Evolutionary conservation across 2,329 filamentous ascomycete species (phyloP), one percentile per base, ranked within the genome.

Genomic region (Ascochyta clinopodiicola): DNA sequence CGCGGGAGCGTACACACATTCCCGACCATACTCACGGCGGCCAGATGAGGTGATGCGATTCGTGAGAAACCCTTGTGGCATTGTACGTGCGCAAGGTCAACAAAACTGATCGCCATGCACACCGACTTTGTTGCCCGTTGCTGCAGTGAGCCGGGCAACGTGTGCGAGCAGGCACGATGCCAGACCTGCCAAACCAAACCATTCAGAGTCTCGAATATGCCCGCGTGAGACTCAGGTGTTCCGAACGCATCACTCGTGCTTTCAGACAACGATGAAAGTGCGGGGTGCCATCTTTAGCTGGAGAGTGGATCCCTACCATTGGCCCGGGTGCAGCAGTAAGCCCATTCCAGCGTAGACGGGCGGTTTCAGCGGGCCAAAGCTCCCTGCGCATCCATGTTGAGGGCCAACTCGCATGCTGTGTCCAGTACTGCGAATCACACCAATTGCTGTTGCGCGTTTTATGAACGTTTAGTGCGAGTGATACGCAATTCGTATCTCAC

Each of bases 221-320:
- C 35, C 46, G 52, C 52, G 52, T 56, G 46, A 51, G 46, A 50
- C 42, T 45, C 46, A 56, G 46, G 45, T 56, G 46, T 46, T 56
- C 52, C 27, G 46, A 51, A 56, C 29, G 46, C 52, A 56, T 50
- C 52, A 43, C 32, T 50, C 40, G 31, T 44, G 49, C 46, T 58
- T 58, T 58, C 46, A 52, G 25, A 34, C 40, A 48, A 44, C 46
- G 44, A 53, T 53, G 53, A 59, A 56, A 61, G 59, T 61, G 59
- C 59, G 59, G 59, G 59, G 59, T 58, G 44, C 52, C 52, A 50
- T 42, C 52, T 43, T 40, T 50, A 37, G 50, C 40, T 51, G 46
- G 27, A 32, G 25, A 27, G 57, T 57, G 45, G 54, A 47, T 39
- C 50, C 22, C 24, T 35, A 45, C 59, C 59, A 58, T 59, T 61